phyloP scores from a whole-genome alignment of 306 rosid genomes.

The Vigna angularis region DNA sequence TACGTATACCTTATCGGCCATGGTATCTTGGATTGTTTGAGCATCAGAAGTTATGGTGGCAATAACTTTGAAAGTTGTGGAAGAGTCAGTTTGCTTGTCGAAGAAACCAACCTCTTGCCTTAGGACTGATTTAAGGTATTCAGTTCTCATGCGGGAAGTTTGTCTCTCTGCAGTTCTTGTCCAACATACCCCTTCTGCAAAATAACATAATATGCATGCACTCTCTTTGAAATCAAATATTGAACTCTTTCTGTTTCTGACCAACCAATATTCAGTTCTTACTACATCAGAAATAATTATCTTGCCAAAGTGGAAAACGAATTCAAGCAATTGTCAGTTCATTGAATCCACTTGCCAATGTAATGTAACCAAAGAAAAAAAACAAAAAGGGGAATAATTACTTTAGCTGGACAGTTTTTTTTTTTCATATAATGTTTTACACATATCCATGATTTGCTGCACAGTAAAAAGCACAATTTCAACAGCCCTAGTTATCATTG shows the following conservation, averaged over 20 bases:
- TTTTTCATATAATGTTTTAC: background rate
- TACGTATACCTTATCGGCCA: slow-evolving; percentile 66
- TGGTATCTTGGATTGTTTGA: slow-evolving; percentile 72
- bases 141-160: slow-evolving; percentile 67
- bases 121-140: slow-evolving; percentile 70
- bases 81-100: slow-evolving; percentile 59
- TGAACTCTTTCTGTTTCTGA: background rate
- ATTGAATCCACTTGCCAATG: background rate
- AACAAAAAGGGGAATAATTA: background rate
- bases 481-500: background rate
- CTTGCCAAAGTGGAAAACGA: slow-evolving; percentile 7
- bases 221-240: slow-evolving; percentile 22
- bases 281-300: background rate
- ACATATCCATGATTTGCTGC: background rate
- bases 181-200: slow-evolving; percentile 82
- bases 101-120: slow-evolving; percentile 83
- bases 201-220: slow-evolving; percentile 7
- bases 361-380: background rate
- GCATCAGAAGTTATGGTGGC: slow-evolving; percentile 76
- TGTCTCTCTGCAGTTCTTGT: slow-evolving; percentile 88
- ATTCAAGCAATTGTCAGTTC: slow-evolving; percentile 14
- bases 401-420: background rate
- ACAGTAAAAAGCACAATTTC: background rate
- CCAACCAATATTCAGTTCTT: slow-evolving; percentile 5
- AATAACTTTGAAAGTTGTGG: slow-evolving; percentile 72